Evolutionary conservation across 192 early-diverging fungal genomes (phyloP), one percentile per base, ranked within the genome.

Genomic region (Podila verticillata): DNA sequence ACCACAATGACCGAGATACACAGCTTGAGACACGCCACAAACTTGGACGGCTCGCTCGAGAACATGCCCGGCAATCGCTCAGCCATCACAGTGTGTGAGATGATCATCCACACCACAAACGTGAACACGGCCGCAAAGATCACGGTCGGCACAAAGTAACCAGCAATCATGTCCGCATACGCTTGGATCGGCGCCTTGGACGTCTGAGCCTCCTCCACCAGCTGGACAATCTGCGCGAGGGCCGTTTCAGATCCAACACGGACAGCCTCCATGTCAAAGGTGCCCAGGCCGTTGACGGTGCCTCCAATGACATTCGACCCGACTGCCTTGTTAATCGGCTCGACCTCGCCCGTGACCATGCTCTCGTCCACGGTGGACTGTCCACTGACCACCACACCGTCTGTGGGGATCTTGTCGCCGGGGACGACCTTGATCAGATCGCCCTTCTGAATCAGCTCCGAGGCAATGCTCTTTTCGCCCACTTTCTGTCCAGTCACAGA

Each of bases 1-100:
- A 99, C 96, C 8, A 99, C 96, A 59, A 98, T 94, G 6, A 98
- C 97, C 7, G 95, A 93, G 31, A 99, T 97, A 29, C 94, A 94
- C 29, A 99, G 74, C 82, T 94, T 92, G n/a, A 97, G 75, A 66
- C 92, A 93, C 8, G 94, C 91, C 28, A 94, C 89, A 63, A 96
- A 87, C 82, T 92, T 93, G 74, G 88, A 89, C 7, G 85, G 84
- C 28, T 83, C 86, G 63, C 85, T 72, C 19, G 44, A 26, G 67
- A 89, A 85, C 54, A 80, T 75, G 17, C 68, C 57, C 0, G 87
- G 87, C 44, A 86, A 57, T 7, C 69, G 36, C 17, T 84, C 39
- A 0, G 66, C 66, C 28, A 85, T 73, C 24, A 88, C 34, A 0
- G 83, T 54, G 48, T 87, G 84, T 10, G 87, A 82, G 0, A 96